Conservation (phyloP, 129 eudicot species). For the Solidago caesia region DNA sequence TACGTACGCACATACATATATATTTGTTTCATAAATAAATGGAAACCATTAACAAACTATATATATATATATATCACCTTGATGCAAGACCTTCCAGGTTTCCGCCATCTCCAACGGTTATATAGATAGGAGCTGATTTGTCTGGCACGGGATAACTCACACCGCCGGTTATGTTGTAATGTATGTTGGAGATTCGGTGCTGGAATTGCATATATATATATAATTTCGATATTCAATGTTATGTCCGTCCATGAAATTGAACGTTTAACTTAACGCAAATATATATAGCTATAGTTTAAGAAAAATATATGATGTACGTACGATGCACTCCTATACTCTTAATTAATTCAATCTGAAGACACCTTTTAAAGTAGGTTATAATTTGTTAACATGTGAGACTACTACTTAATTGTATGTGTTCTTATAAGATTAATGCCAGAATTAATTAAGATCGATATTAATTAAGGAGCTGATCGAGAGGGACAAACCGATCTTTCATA, state of each 20-base stretch:
- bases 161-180: conserved; percentile 43
- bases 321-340: no score
- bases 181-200: conserved; percentile 65
- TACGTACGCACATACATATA: conserved; percentile 16
- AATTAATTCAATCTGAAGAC: no score
- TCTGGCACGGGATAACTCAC: conserved; percentile 48
- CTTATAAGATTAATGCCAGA: background rate
- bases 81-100: conserved; percentile 78
- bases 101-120: conserved; percentile 89
- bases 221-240: background rate
- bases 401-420: background rate
- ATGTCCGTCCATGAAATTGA: background rate
- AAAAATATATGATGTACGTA: no score
- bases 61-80: conserved; percentile 28
- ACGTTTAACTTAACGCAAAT: background rate
- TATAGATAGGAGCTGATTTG: conserved; percentile 72
- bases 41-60: background rate
- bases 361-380: no score
- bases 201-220: conserved; percentile 21
- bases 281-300: no score
- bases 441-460: background rate
- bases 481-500: conserved; percentile 71
- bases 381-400: no score
- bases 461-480: background rate
- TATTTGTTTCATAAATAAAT: background rate